Evolutionary conservation across 345 rosid genomes (phyloP).

Genomic region (Rhizophora mangle): DNA sequence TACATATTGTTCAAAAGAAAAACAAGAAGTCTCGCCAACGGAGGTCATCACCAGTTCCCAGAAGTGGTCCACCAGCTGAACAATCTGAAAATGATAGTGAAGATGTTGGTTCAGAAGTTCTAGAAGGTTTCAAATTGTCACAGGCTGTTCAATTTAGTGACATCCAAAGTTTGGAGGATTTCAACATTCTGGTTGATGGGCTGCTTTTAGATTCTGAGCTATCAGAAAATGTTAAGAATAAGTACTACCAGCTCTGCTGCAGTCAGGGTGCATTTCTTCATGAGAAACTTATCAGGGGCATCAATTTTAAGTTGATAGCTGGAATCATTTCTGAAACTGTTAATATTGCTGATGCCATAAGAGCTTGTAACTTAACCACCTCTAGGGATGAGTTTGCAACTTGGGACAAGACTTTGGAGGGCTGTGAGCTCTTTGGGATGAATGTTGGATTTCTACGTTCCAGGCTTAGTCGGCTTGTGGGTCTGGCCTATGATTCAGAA

Average conservation of each 20-base stretch:
- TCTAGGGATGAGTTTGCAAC: constrained; percentile 42
- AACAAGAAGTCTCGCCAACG: constrained; percentile 33
- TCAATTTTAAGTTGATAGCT: constrained; percentile 45
- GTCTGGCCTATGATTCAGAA: constrained; percentile 50
- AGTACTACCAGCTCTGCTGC: constrained; percentile 57
- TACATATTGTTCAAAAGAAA: constrained; percentile 40
- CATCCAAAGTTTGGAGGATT: constrained; percentile 39
- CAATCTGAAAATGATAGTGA: constrained; percentile 63
- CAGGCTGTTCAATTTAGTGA: constrained; percentile 42
- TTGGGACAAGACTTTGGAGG: constrained; percentile 60
- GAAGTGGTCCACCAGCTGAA: constrained; percentile 31
- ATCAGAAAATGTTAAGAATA: constrained; percentile 43
- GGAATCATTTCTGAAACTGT: constrained; percentile 62
- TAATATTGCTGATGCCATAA: constrained; percentile 53
- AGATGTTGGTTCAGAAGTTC: constrained; percentile 64
- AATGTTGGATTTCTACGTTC: constrained; percentile 56
- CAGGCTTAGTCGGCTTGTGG: constrained; percentile 39
- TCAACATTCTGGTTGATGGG: constrained; percentile 48
- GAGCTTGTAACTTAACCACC: constrained; percentile 45
- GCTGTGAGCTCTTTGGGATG: constrained; percentile 64
- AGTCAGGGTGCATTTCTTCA: constrained; percentile 61
- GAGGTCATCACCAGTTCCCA: constrained; percentile 20
- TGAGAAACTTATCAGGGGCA: constrained; percentile 44
- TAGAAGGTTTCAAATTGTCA: constrained; percentile 51
- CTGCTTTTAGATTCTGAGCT: constrained; percentile 47